phyloP scores from a whole-genome alignment of 208 protist genomes.

The Histomonas meleagridis region DNA sequence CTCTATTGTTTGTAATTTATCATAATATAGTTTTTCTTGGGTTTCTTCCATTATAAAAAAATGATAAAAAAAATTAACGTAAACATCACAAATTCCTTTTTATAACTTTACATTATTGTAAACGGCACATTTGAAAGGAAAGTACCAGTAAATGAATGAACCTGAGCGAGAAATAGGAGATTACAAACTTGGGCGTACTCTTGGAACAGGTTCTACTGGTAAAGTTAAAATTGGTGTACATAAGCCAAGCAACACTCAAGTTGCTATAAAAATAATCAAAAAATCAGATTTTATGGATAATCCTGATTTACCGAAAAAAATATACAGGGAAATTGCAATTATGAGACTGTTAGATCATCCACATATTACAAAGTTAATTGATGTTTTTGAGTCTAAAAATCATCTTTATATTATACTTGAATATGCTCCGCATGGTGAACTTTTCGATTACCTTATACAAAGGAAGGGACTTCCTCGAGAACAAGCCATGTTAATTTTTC shows the following conservation, averaged over 20 bases:
- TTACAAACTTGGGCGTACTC: background rate
- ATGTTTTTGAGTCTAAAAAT: background rate
- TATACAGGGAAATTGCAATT: background rate
- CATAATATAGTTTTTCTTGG: too few species aligned
- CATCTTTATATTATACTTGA: constrained; percentile 32
- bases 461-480: background rate
- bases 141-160: too few species aligned
- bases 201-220: background rate
- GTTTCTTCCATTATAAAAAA: too few species aligned
- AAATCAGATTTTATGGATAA: background rate
- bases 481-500: background rate
- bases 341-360: background rate
- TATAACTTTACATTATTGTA: too few species aligned
- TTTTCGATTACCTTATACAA: background rate
- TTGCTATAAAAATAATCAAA: constrained; percentile 20
- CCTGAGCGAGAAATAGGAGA: background rate
- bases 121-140: too few species aligned
- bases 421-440: background rate
- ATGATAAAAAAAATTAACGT: too few species aligned
- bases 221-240: background rate
- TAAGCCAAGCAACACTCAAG: background rate
- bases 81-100: too few species aligned
- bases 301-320: background rate
- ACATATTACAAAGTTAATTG: background rate
- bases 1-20: too few species aligned